Conservation (phyloP, 805 yeast species). For the Yarrowia phangngaensis region DNA sequence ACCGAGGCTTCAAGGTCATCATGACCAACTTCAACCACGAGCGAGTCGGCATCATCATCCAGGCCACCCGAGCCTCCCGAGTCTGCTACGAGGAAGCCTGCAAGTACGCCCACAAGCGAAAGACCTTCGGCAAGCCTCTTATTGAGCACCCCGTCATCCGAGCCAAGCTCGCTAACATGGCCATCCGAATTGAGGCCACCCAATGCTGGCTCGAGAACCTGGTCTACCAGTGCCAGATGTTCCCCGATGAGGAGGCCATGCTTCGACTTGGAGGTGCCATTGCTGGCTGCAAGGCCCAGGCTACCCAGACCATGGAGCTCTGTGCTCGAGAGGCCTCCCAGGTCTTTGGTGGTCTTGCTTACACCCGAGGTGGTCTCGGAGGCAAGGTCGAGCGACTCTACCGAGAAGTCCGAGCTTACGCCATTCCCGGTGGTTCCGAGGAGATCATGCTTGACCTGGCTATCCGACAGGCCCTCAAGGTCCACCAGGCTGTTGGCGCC, state of each 20-base stretch:
- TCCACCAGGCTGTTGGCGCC: conserved; percentile 43
- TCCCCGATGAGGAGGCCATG: conserved; percentile 40
- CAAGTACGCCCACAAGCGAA: conserved; percentile 43
- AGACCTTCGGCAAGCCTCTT: conserved; percentile 44
- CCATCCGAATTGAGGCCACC: conserved; percentile 42
- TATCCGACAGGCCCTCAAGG: conserved; percentile 42
- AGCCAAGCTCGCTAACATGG: conserved; percentile 44
- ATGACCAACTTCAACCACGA: conserved; percentile 34
- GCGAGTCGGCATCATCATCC: conserved; percentile 30
- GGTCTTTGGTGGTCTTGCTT: conserved; percentile 44
- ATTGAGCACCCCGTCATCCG: conserved; percentile 45
- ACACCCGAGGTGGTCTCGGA: conserved; percentile 46
- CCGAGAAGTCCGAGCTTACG: conserved; percentile 46
- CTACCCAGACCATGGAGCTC: conserved; percentile 43
- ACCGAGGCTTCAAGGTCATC: conserved; percentile 44
- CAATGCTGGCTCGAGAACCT: conserved; percentile 43
- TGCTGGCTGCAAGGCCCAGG: conserved; percentile 44
- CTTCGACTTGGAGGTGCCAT: conserved; percentile 44
- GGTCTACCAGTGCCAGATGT: conserved; percentile 37
- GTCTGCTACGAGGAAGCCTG: conserved; percentile 42
- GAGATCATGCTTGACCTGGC: conserved; percentile 46
- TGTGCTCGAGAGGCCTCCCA: conserved; percentile 47
- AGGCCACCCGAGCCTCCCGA: conserved; percentile 42
- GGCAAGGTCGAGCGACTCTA: conserved; percentile 45
- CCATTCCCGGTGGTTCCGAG: conserved; percentile 47